These are phyloP conservation scores for Leishmania amazonensis DNA, from an alignment of 208 protist species.

Conservation along the genomic window DNA sequence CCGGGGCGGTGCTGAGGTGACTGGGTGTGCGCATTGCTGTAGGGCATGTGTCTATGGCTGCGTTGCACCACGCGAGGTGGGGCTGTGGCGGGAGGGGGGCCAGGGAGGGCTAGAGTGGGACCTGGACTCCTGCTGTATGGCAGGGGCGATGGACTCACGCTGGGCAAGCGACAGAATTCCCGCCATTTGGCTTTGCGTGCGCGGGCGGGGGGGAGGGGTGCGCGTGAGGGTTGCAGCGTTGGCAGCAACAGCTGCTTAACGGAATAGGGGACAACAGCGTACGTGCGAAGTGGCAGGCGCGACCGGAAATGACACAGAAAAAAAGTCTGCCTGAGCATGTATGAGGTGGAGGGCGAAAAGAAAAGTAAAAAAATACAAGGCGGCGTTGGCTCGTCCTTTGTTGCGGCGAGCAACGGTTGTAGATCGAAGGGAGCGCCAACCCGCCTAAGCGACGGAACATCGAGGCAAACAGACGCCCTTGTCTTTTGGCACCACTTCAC, in stretches of 20 bases:
- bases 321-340: neutral
- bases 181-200: neutral
- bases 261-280: neutral
- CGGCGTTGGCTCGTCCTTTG: neutral
- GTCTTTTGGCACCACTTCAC: neutral
- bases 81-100: neutral
- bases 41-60: no score
- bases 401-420: neutral
- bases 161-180: neutral
- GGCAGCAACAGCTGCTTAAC: neutral
- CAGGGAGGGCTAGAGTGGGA: neutral
- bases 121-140: neutral
- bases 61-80: no score
- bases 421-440: neutral
- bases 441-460: no score
- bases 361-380: neutral
- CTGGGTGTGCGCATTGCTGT: neutral
- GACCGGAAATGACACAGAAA: neutral
- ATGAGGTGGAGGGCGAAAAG: neutral
- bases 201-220: no score
- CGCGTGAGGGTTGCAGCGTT: neutral
- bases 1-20: neutral
- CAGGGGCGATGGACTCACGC: neutral
- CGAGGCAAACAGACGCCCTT: no score
- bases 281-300: neutral